phyloP scores from a whole-genome alignment of 768 basidiomycete genomes.

The Phanerochaete sordida region DNA sequence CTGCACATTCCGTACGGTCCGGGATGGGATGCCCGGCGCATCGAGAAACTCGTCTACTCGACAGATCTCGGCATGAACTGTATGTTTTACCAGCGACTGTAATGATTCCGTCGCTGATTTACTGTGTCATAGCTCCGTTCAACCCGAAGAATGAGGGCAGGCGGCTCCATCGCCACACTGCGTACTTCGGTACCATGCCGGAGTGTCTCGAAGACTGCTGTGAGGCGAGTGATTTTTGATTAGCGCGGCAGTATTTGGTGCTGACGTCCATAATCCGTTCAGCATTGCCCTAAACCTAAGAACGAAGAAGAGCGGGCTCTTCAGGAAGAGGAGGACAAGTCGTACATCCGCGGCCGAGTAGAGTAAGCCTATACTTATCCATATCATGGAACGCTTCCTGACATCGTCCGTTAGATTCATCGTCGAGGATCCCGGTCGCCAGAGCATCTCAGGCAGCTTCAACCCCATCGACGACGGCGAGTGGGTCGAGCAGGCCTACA shows the following conservation, averaged over 20 bases:
- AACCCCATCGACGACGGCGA: constrained; percentile 64
- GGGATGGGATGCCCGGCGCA: constrained; percentile 52
- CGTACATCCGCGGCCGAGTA: constrained; percentile 51
- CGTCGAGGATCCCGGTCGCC: constrained; percentile 57
- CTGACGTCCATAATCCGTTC: neutral
- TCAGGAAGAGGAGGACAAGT: constrained; percentile 49
- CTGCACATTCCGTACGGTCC: constrained; percentile 62
- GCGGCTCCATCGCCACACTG: constrained; percentile 58
- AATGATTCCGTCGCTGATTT: neutral
- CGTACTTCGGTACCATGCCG: constrained; percentile 56
- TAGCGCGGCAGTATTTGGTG: neutral
- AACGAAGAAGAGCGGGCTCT: constrained; percentile 52
- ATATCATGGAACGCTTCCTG: neutral
- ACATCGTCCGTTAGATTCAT: constrained; percentile 40
- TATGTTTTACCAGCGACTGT: constrained; percentile 19
- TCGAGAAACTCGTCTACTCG: constrained; percentile 55
- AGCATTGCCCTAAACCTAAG: constrained; percentile 54
- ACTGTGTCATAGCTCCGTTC: constrained; percentile 41
- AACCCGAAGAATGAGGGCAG: constrained; percentile 62
- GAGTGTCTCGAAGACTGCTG: constrained; percentile 63
- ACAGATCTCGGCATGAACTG: constrained; percentile 62
- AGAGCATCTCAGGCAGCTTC: constrained; percentile 60
- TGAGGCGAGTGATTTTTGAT: constrained; percentile 34
- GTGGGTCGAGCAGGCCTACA: constrained; percentile 62
- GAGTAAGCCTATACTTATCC: constrained; percentile 28